Evolutionary conservation across 495 filamentous ascomycete genomes (phyloP).

Genomic region (Saxispiralis lemnorum): DNA sequence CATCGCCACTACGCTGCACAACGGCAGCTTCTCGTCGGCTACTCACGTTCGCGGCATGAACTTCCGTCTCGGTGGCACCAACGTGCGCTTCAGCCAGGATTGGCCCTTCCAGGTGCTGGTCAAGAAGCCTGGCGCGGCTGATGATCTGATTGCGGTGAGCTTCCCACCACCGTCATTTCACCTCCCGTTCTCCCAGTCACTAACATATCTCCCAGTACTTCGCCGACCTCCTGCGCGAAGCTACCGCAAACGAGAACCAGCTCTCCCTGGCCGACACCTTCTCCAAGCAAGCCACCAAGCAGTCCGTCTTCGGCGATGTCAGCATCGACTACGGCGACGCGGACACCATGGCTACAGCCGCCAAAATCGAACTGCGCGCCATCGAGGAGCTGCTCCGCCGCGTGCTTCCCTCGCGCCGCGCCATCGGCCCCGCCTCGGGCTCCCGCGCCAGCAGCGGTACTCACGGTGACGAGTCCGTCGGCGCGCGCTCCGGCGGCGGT

Average conservation of each 20-base stretch:
- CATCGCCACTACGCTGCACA: conserved; percentile 1
- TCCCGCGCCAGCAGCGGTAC: too few relatives aligned
- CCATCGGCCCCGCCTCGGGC: too few relatives aligned
- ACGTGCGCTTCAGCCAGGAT: background rate
- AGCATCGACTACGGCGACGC: conserved; percentile 6
- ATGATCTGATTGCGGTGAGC: conserved; percentile 12
- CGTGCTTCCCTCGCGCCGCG: conserved; percentile 2
- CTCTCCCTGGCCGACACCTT: conserved; percentile 21
- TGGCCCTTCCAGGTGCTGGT: conserved; percentile 16
- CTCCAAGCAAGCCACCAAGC: conserved; percentile 8
- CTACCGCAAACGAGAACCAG: conserved; percentile 22
- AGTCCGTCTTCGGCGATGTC: conserved; percentile 7
- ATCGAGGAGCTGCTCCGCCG: conserved; percentile 6
- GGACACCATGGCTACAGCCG: conserved; percentile 7
- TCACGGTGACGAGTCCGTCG: too few relatives aligned
- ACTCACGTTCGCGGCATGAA: conserved; percentile 2
- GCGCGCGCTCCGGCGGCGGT: too few relatives aligned
- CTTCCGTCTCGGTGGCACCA: conserved; percentile 8
- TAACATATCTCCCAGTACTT: conserved; percentile 41
- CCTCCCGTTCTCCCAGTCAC: conserved; percentile 4
- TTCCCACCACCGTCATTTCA: background rate
- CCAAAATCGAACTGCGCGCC: conserved; percentile 3
- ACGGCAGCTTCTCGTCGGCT: background rate
- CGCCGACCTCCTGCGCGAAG: conserved; percentile 32
- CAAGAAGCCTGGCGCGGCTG: conserved; percentile 2